Conservation (phyloP, 1,139 yeast species). For the Yamadazyma friedrichii region DNA sequence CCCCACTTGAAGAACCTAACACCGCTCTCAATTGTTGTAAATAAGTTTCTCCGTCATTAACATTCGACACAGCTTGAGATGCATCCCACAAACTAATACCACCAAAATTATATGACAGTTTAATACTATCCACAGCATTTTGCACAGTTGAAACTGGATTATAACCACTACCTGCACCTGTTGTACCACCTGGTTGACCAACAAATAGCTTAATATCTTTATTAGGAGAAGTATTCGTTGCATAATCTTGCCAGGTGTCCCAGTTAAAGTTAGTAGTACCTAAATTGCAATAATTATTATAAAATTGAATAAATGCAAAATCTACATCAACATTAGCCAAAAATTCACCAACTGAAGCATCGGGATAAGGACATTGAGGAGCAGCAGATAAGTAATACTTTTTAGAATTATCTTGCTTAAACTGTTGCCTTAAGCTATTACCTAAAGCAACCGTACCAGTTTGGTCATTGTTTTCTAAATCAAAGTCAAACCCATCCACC, state of each 20-base stretch:
- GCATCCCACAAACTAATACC: conserved; percentile 95
- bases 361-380: conserved; percentile 95
- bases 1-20: conserved; percentile 7
- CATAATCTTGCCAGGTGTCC: conserved; percentile 79
- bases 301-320: conserved; percentile 88
- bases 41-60: conserved; percentile 42
- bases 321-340: conserved; percentile 65
- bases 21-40: conserved; percentile 29
- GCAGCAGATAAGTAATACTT: conserved; percentile 84
- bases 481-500: conserved; percentile 49
- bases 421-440: conserved; percentile 56
- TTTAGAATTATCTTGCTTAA: conserved; percentile 52
- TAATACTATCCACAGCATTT: conserved; percentile 31
- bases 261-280: conserved; percentile 64
- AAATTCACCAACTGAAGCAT: conserved; percentile 73
- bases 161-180: conserved; percentile 59
- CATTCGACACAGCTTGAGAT: conserved; percentile 67
- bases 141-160: conserved; percentile 20
- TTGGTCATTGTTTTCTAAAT: conserved; percentile 42
- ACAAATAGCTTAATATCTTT: conserved; percentile 59
- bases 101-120: conserved; percentile 56
- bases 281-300: conserved; percentile 81
- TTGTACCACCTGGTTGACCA: conserved; percentile 70
- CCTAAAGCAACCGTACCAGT: conserved; percentile 65
- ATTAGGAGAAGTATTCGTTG: conserved; percentile 64